Percentiles rank a stretch among this genome's conserved stretches.
phyloP scores from a whole-genome alignment of 305 asterid species.

The Fraxinus nigra region DNA sequence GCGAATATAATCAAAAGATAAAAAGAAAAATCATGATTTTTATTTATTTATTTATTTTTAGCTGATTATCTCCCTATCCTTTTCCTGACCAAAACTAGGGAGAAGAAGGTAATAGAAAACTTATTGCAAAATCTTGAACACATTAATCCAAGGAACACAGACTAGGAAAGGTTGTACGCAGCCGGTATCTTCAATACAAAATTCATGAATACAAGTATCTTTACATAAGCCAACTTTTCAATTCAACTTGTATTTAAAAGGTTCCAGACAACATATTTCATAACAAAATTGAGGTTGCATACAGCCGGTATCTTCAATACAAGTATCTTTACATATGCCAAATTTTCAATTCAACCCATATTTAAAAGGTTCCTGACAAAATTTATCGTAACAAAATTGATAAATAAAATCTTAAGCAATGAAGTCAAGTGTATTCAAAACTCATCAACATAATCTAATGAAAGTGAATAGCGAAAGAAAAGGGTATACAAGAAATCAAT shows the following conservation, averaged over 20 bases:
- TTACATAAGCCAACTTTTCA: neutral
- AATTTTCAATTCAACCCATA: neutral
- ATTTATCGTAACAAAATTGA: neutral
- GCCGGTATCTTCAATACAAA: neutral
- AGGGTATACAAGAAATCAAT: neutral
- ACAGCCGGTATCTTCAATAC: neutral
- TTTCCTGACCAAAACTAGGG: neutral
- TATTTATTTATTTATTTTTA: no score
- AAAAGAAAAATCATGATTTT: neutral
- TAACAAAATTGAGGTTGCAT: neutral
- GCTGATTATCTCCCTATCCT: neutral
- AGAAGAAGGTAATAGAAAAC: neutral
- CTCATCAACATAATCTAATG: neutral
- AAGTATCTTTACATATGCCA: neutral
- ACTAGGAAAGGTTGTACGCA: neutral
- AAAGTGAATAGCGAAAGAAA: neutral
- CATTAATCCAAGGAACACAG: neutral
- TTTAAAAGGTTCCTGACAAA: neutral
- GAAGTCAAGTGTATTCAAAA: neutral
- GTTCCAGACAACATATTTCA: neutral
- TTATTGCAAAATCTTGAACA: neutral
- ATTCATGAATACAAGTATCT: neutral
- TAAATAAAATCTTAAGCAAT: neutral
- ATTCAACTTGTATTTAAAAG: neutral
- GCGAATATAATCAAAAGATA: neutral